These are phyloP conservation scores for Ettlia oleoabundans DNA, from an alignment of 139 green algal genomes.

Conservation along the genomic window DNA sequence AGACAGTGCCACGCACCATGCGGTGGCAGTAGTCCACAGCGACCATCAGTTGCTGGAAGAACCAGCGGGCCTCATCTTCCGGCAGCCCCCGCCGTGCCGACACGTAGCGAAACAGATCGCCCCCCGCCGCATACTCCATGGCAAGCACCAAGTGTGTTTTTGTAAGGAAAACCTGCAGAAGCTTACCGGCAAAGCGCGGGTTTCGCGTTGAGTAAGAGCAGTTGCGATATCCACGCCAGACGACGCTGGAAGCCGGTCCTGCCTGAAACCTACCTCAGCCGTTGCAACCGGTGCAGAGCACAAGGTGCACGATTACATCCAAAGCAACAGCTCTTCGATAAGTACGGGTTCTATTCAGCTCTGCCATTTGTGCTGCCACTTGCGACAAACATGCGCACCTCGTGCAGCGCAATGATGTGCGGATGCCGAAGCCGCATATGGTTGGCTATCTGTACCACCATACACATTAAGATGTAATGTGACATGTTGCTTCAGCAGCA, in stretches of 20 bases:
- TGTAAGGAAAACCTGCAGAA: constrained; percentile 64
- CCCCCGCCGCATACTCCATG: constrained; percentile 85
- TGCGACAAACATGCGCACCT: too few relatives aligned
- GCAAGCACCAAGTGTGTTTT: constrained; percentile 74
- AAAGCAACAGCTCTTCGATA: too few relatives aligned
- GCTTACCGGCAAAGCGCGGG: not conserved
- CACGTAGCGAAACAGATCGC: constrained; percentile 81
- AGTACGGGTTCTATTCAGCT: too few relatives aligned
- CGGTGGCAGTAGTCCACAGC: constrained; percentile 96
- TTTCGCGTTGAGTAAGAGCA: too few relatives aligned
- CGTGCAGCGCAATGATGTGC: constrained; percentile 94
- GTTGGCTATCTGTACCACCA: constrained; percentile 92
- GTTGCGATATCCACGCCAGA: too few relatives aligned
- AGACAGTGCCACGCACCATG: constrained; percentile 51
- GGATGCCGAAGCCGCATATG: constrained; percentile 94
- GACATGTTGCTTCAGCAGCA: too few relatives aligned
- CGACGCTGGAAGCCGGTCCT: too few relatives aligned
- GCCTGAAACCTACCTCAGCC: too few relatives aligned
- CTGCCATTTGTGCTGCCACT: too few relatives aligned
- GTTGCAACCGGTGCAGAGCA: too few relatives aligned
- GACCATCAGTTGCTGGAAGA: constrained; percentile 98
- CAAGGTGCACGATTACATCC: too few relatives aligned
- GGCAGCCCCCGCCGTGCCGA: constrained; percentile 82
- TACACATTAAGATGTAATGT: not conserved
- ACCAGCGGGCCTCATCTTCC: constrained; percentile 96